A percentile compares a stretch with the other conserved stretches of the same genome.
These are phyloP conservation scores for Solanum gandarillasii DNA, from an alignment of 257 asterid species.

Conservation along the genomic window DNA sequence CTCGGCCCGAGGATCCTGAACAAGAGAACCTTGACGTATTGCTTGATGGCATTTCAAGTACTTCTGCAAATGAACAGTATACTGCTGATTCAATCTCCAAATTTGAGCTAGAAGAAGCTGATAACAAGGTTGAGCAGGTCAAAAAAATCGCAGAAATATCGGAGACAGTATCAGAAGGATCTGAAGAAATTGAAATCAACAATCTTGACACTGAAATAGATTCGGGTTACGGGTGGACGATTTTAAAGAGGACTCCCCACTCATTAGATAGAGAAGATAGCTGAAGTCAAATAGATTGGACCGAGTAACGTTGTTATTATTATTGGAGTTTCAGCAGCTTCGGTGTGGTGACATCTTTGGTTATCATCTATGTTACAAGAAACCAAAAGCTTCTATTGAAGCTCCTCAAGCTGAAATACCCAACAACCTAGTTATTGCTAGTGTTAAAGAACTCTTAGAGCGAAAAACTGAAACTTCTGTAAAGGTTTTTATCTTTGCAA, in stretches of 20 bases:
- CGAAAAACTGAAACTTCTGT: constrained; percentile 5
- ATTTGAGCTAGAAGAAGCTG: constrained; percentile 2
- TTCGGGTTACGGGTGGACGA: not conserved
- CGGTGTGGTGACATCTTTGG: constrained; percentile 23
- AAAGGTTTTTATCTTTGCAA: not conserved
- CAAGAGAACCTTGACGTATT: not conserved
- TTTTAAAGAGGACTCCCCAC: no score
- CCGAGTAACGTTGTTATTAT: not conserved
- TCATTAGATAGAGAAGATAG: not conserved
- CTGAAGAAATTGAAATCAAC: constrained; percentile 5
- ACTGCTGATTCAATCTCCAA: not conserved
- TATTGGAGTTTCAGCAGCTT: constrained; percentile 9
- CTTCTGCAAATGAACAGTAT: constrained; percentile 4
- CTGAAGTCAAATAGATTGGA: constrained; percentile 7
- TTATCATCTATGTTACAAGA: constrained; percentile 9
- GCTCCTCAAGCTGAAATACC: not conserved
- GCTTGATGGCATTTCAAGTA: constrained; percentile 1
- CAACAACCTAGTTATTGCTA: not conserved
- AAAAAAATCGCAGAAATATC: not conserved
- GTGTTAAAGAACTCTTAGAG: not conserved
- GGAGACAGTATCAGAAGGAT: not conserved
- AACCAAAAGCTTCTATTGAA: constrained; percentile 10
- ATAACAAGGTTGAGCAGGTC: not conserved
- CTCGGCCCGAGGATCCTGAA: constrained; percentile 59
- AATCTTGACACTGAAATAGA: not conserved